These are phyloP conservation scores for Pichia nakasei DNA, from an alignment of 805 yeast species.

Conservation along the genomic window DNA sequence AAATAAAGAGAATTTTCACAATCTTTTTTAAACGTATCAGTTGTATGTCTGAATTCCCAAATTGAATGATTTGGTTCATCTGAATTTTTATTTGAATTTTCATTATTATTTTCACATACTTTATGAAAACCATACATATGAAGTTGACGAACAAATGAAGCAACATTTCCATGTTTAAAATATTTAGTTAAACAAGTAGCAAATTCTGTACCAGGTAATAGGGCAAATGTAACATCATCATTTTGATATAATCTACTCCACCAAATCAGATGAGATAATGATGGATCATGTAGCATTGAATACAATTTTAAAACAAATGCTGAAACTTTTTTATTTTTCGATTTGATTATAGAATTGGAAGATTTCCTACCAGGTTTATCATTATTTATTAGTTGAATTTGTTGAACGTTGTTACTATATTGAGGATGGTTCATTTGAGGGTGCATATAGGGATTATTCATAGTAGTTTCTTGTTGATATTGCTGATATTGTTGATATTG, in stretches of 20 bases:
- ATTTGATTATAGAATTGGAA: neutral
- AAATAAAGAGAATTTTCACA: conserved; percentile 36
- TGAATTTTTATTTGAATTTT: conserved; percentile 1
- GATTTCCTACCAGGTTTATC: neutral
- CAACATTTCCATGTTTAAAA: conserved; percentile 90
- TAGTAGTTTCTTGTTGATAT: neutral
- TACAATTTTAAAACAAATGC: conserved; percentile 61
- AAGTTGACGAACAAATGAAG: conserved; percentile 85
- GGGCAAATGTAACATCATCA: conserved; percentile 47
- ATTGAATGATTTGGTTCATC: conserved; percentile 23
- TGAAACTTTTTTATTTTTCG: conserved; percentile 32
- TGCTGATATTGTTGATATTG: neutral
- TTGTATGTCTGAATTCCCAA: conserved; percentile 50
- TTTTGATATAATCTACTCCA: conserved; percentile 43
- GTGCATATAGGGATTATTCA: conserved; percentile 4
- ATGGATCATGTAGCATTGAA: conserved; percentile 50
- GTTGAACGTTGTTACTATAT: neutral
- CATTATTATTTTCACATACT: conserved; percentile 37
- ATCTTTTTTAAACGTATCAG: conserved; percentile 41
- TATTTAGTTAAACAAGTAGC: conserved; percentile 55
- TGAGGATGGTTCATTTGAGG: neutral
- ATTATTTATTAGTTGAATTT: neutral
- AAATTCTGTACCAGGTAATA: conserved; percentile 58
- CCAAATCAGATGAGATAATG: conserved; percentile 50
- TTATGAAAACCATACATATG: conserved; percentile 97